Percentiles rank a stretch among this genome's conserved stretches.
phyloP scores from a whole-genome alignment of 2,329 filamentous ascomycete genomes.

The Hirsutella rhossiliensis region DNA sequence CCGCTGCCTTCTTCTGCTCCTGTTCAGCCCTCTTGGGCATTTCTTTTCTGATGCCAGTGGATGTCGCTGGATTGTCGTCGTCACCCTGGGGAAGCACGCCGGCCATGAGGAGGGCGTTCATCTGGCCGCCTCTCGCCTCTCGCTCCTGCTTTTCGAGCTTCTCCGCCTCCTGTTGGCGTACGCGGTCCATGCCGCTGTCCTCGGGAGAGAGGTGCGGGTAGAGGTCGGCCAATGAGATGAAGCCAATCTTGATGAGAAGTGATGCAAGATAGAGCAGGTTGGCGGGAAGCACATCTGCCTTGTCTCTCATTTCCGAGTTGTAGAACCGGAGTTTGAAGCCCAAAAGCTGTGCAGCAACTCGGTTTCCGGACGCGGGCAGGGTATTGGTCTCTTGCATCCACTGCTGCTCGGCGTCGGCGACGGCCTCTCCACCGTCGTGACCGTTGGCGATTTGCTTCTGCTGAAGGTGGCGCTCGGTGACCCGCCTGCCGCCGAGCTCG shows the following conservation, averaged over 20 bases:
- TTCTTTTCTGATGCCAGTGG: constrained; percentile 36
- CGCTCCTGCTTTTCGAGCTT: constrained; percentile 71
- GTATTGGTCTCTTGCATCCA: constrained; percentile 79
- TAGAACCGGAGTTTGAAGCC: constrained; percentile 98
- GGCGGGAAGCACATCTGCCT: constrained; percentile 68
- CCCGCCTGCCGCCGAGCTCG: constrained; percentile 65
- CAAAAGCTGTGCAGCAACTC: constrained; percentile 83
- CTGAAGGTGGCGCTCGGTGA: constrained; percentile 46
- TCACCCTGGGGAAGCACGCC: constrained; percentile 56
- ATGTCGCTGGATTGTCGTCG: constrained; percentile 55
- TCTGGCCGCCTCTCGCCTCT: constrained; percentile 54
- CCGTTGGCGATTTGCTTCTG: constrained; percentile 25
- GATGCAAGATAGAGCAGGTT: constrained; percentile 90
- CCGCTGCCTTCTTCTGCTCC: constrained; percentile 31
- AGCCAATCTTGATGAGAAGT: constrained; percentile 90
- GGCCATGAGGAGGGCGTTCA: constrained; percentile 79
- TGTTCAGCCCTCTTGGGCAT: constrained; percentile 36
- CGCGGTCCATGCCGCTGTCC: constrained; percentile 69
- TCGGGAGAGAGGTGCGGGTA: constrained; percentile 84
- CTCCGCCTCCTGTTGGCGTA: constrained; percentile 58
- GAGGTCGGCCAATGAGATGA: constrained; percentile 82
- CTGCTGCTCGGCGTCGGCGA: constrained; percentile 46
- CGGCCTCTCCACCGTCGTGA: constrained; percentile 27
- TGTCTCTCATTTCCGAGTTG: constrained; percentile 63
- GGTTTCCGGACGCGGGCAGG: constrained; percentile 73